Evolutionary conservation across 2,329 filamentous ascomycete species (phyloP).

Genomic region (Trichophyton benhamiae): DNA sequence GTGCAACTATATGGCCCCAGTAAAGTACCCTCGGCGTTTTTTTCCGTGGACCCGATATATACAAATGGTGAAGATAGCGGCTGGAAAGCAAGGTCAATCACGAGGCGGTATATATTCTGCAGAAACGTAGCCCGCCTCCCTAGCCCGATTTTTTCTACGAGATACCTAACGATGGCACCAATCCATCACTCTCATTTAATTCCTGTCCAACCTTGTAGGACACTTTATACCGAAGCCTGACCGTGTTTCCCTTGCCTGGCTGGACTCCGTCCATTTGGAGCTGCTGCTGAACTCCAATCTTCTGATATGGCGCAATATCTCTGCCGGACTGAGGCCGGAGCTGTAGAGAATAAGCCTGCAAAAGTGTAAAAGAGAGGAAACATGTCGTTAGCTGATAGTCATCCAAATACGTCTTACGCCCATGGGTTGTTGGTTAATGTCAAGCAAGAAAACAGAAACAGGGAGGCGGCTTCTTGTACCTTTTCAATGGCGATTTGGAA

Average conservation of each 20-base stretch:
- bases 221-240: conserved; percentile 83
- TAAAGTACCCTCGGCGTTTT: too few species aligned
- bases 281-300: conserved; percentile 67
- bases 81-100: too few species aligned
- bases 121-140: background rate
- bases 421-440: background rate
- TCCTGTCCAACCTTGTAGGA: conserved; percentile 58
- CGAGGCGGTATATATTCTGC: background rate
- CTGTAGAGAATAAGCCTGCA: conserved; percentile 63
- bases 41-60: too few species aligned
- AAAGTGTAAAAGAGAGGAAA: background rate
- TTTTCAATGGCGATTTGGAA: conserved; percentile 92
- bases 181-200: conserved; percentile 65
- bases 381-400: background rate
- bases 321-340: conserved; percentile 78
- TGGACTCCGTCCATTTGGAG: conserved; percentile 68
- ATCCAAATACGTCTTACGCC: background rate
- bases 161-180: conserved; percentile 67
- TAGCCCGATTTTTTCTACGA: conserved; percentile 34
- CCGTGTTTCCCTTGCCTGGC: conserved; percentile 57
- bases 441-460: background rate
- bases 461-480: conserved; percentile 41
- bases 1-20: too few species aligned
- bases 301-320: conserved; percentile 56
- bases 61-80: too few species aligned